phyloP scores from a whole-genome alignment of 2,329 filamentous ascomycete species.

The Ophiostoma montium region DNA sequence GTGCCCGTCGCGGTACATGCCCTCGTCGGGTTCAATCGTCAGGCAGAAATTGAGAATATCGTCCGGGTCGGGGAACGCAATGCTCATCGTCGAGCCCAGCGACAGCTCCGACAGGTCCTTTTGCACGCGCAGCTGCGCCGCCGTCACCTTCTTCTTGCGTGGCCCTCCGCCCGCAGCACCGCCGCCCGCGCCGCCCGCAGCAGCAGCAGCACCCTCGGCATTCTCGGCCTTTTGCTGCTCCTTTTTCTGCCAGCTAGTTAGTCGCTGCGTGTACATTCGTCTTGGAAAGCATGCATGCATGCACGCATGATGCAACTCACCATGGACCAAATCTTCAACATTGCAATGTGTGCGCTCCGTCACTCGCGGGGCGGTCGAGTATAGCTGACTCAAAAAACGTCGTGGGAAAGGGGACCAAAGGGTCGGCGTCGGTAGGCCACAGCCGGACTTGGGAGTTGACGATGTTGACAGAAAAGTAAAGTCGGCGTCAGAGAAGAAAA shows the following conservation, averaged over 20 bases:
- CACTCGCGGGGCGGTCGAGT: neutral
- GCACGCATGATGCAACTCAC: slow-evolving; percentile 30
- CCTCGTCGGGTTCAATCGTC: slow-evolving; percentile 73
- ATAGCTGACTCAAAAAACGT: neutral
- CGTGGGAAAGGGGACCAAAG: too few species aligned
- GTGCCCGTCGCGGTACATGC: slow-evolving; percentile 71
- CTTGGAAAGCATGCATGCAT: neutral
- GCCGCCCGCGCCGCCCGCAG: slow-evolving; percentile 39
- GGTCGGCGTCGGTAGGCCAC: too few species aligned
- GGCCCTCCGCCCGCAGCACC: neutral
- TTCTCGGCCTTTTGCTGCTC: slow-evolving; percentile 92
- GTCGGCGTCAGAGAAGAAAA: too few species aligned
- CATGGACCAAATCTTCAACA: slow-evolving; percentile 99
- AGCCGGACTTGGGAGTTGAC: too few species aligned
- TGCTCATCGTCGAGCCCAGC: slow-evolving; percentile 66
- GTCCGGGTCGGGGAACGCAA: slow-evolving; percentile 67
- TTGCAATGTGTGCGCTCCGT: slow-evolving; percentile 31
- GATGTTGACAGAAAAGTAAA: too few species aligned
- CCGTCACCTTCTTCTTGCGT: slow-evolving; percentile 95
- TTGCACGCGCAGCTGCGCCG: slow-evolving; percentile 87
- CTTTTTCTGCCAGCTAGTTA: slow-evolving; percentile 52
- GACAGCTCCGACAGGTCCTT: slow-evolving; percentile 80
- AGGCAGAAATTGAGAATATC: slow-evolving; percentile 76
- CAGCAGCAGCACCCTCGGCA: slow-evolving; percentile 49
- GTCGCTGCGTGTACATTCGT: neutral